These are phyloP conservation scores for Euclidium syriacum DNA, from an alignment of 345 rosid genomes.

Conservation along the genomic window DNA sequence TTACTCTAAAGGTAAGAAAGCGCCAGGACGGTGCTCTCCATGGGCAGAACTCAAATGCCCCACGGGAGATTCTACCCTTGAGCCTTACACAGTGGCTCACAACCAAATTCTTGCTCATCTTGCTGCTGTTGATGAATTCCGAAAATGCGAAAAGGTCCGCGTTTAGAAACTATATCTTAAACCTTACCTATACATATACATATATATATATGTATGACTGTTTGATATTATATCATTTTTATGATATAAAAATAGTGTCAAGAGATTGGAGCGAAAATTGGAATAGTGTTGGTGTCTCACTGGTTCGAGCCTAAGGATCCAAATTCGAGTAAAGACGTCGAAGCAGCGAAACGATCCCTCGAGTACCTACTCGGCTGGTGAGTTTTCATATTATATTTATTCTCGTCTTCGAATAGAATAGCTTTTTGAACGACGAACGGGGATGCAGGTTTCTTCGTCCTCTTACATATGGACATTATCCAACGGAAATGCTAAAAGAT, in stretches of 20 bases:
- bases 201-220: neutral
- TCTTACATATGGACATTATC: slow-evolving; percentile 29
- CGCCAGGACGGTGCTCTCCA: slow-evolving; percentile 25
- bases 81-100: slow-evolving; percentile 21
- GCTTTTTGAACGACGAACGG: neutral
- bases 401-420: neutral
- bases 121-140: slow-evolving; percentile 30
- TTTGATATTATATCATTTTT: neutral
- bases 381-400: neutral
- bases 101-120: slow-evolving; percentile 28
- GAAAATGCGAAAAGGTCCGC: slow-evolving; percentile 16
- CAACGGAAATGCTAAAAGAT: slow-evolving; percentile 1
- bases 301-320: slow-evolving; percentile 30
- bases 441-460: slow-evolving; percentile 31
- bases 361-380: slow-evolving; percentile 34
- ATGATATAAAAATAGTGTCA: slow-evolving; percentile 16
- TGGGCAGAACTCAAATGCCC: neutral
- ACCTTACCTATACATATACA: neutral
- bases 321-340: neutral
- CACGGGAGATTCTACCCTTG: slow-evolving; percentile 17
- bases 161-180: no score
- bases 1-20: slow-evolving; percentile 22
- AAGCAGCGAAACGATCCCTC: slow-evolving; percentile 28
- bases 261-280: slow-evolving; percentile 25
- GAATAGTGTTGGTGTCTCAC: slow-evolving; percentile 29